A percentile compares a stretch with the other conserved stretches of the same genome.
phyloP scores from a whole-genome alignment of 1,139 yeast species.

The Kluyveromyces marxianus region DNA sequence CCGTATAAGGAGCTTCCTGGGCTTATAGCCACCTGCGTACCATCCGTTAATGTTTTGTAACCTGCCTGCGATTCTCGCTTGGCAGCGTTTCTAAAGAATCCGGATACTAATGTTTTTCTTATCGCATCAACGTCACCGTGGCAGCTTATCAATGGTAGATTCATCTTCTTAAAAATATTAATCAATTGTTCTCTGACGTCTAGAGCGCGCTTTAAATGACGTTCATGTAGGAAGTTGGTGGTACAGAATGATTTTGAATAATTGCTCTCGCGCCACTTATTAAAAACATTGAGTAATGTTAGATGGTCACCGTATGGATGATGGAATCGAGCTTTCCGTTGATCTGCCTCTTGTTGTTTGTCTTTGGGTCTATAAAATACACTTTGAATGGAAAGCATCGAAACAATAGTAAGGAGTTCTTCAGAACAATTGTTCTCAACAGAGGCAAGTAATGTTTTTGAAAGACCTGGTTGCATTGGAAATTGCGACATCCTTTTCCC shows the following conservation, averaged over 20 bases:
- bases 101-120: conserved; percentile 71
- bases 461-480: conserved; percentile 91
- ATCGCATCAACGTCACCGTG: conserved; percentile 56
- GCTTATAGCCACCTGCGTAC: conserved; percentile 75
- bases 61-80: conserved; percentile 62
- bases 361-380: conserved; percentile 82
- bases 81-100: conserved; percentile 82
- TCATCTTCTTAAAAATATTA: conserved; percentile 51
- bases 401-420: conserved; percentile 76
- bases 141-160: conserved; percentile 49
- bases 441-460: conserved; percentile 73
- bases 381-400: conserved; percentile 86
- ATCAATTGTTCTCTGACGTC: conserved; percentile 72
- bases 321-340: conserved; percentile 63
- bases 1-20: conserved; percentile 81
- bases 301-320: conserved; percentile 83
- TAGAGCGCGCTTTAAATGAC: conserved; percentile 66
- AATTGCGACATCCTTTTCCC: conserved; percentile 87
- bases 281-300: conserved; percentile 73
- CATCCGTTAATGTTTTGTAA: conserved; percentile 72
- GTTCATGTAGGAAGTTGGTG: conserved; percentile 73
- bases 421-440: conserved; percentile 71
- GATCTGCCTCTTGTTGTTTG: conserved; percentile 71
- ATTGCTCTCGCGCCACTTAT: conserved; percentile 63
- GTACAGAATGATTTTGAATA: conserved; percentile 70